Evolutionary conservation across 139 green algal species (phyloP), one percentile per base, ranked within the genome.

Genomic region (Micromonas pusilla): DNA sequence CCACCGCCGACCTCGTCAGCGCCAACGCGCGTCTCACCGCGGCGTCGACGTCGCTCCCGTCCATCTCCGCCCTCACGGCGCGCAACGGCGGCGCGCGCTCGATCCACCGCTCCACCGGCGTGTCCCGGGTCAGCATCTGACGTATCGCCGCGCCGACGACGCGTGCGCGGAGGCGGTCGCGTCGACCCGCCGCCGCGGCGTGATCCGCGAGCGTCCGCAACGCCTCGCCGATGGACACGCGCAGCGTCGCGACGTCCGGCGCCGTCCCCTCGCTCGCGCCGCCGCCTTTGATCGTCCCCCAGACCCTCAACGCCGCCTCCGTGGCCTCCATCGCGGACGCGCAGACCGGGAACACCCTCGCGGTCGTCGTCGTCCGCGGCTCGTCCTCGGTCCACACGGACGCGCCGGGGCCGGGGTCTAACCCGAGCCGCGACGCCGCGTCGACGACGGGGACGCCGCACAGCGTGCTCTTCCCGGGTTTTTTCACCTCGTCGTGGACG

Each of bases 381-480:
- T 76, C 33, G 33, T 34, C 34, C 6, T 23, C 70, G 26, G 25
- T 2, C 70, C 70, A 76, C 39, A 63, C 70, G 21, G 66, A 19
- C 13, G 13, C 32, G 31, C 62, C n/a, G n/a, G n/a, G 62, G 62
- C 4, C 5, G 13, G 66, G 5, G 34, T 52, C 32, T 9, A 31
- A 20, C 33, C 33, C 21, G 30, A 52, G 34, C 30, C 30, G 62
- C 33, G 30, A 6, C 45, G n/a, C 70, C 3, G 70, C 70, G 5
- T 76, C 70, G 23, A 30, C 70, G 34, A 76, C 39, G 37, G 34
- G 34, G 23, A 76, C 70, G 25, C 70, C 70, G 34, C 33, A 63
- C 20, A 76, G 21, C 3, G 38, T 63, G 23, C 70, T 64, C 4
- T 13, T n/a, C 34, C 23, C 33, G 23, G 21, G 4, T 2, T 19